phyloP scores from a whole-genome alignment of 2,329 filamentous ascomycete species.

The Penicillium frequentans region DNA sequence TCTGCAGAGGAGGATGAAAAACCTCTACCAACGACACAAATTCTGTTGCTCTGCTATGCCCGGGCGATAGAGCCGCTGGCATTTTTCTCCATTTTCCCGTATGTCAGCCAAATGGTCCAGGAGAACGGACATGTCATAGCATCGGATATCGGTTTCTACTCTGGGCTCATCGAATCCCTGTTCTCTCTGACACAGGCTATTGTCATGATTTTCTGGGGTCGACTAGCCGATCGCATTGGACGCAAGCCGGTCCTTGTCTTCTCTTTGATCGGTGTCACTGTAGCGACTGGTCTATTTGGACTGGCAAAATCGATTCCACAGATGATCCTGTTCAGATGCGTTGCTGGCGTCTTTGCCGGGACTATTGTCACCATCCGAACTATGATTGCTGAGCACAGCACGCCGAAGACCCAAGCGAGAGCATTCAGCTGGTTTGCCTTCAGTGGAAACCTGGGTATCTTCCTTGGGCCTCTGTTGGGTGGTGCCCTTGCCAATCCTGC shows the following conservation, averaged over 20 bases:
- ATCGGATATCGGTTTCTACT: constrained; percentile 76
- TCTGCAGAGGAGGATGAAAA: constrained; percentile 41
- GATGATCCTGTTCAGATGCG: constrained; percentile 71
- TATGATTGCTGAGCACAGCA: constrained; percentile 74
- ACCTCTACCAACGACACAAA: constrained; percentile 63
- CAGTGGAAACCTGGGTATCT: constrained; percentile 70
- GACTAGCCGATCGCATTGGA: constrained; percentile 65
- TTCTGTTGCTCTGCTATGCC: constrained; percentile 71
- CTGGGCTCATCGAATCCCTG: constrained; percentile 68
- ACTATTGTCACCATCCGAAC: constrained; percentile 73
- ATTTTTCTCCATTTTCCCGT: constrained; percentile 83
- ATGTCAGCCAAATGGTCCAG: constrained; percentile 74
- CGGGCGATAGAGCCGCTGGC: constrained; percentile 73
- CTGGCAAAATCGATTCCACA: constrained; percentile 66
- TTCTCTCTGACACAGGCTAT: constrained; percentile 75
- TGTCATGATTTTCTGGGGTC: constrained; percentile 76
- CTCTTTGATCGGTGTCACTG: constrained; percentile 63
- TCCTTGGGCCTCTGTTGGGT: constrained; percentile 66
- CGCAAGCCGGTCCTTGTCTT: constrained; percentile 71
- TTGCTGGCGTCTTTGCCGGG: constrained; percentile 72
- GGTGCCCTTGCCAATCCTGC: constrained; percentile 69
- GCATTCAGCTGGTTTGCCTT: constrained; percentile 79
- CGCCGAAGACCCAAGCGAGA: constrained; percentile 66
- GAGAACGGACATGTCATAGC: constrained; percentile 62
- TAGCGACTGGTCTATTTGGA: constrained; percentile 67